Evolutionary conservation across 441 rosid genomes (phyloP).

Genomic region (Euphorbia corollata): DNA sequence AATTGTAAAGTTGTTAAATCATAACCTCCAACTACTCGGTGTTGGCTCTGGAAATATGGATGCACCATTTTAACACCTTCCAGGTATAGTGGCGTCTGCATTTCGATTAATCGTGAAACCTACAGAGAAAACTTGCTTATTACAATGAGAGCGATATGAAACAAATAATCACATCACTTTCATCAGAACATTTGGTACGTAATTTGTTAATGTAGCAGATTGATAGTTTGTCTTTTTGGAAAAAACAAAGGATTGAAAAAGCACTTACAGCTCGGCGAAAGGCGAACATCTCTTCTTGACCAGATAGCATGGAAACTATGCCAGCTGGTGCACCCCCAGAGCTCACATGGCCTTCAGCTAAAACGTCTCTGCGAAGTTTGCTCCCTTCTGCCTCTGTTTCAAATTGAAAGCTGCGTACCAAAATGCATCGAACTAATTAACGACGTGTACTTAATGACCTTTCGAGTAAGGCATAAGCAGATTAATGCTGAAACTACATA

Average conservation of each 20-base stretch:
- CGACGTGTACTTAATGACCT: background rate
- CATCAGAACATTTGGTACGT: too few species aligned
- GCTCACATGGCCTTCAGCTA: conserved; percentile 62
- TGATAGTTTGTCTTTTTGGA: background rate
- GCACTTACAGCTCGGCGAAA: conserved; percentile 78
- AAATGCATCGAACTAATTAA: conserved; percentile 6
- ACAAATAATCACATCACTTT: too few species aligned
- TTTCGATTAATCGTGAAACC: conserved; percentile 81
- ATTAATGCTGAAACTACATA: background rate
- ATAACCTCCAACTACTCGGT: conserved; percentile 17
- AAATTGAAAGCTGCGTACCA: conserved; percentile 65
- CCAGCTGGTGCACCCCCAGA: conserved; percentile 60
- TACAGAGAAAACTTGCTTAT: conserved; percentile 24
- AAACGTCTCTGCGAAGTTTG: conserved; percentile 69
- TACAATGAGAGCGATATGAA: too few species aligned
- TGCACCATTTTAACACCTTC: conserved; percentile 60
- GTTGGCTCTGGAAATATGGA: conserved; percentile 49
- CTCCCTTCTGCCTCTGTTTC: conserved; percentile 79
- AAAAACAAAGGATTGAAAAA: conserved; percentile 1
- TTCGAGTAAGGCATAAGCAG: too few species aligned
- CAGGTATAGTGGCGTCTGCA: conserved; percentile 79
- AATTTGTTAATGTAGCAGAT: too few species aligned
- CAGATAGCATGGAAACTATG: conserved; percentile 66
- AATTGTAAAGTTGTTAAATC: conserved; percentile 12
- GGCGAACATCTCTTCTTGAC: conserved; percentile 90